These are phyloP conservation scores for Phytophthora kernoviae DNA, from an alignment of 352 stramenopile genomes.

Conservation along the genomic window DNA sequence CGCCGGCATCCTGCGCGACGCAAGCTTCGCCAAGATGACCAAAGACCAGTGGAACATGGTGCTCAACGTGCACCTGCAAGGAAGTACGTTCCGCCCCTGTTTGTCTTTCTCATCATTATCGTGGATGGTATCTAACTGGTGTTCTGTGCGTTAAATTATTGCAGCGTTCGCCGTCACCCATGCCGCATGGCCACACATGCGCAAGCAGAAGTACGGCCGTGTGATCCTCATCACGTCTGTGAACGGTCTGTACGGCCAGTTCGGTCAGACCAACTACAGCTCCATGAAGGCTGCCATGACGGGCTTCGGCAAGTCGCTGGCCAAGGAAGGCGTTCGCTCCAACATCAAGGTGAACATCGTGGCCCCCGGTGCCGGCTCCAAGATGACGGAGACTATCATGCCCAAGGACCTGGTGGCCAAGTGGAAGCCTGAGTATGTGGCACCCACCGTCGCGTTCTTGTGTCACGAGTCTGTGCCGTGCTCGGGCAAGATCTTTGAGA, in stretches of 20 bases:
- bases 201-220: conserved; percentile 89
- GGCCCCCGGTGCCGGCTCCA: conserved; percentile 80
- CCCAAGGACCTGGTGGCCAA: conserved; percentile 79
- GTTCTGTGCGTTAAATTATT: background rate
- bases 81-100: conserved; percentile 47
- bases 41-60: conserved; percentile 89
- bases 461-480: conserved; percentile 82
- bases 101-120: no score
- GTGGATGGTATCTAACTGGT: background rate
- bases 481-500: conserved; percentile 85
- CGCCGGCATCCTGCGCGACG: conserved; percentile 93
- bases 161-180: conserved; percentile 81
- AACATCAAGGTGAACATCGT: conserved; percentile 93
- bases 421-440: conserved; percentile 90
- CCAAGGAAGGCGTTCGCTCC: conserved; percentile 75
- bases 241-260: conserved; percentile 91
- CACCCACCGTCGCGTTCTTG: conserved; percentile 85
- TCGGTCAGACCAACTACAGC: conserved; percentile 92
- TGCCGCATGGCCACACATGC: conserved; percentile 88
- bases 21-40: conserved; percentile 90
- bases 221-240: conserved; percentile 88
- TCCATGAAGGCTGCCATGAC: conserved; percentile 92
- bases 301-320: conserved; percentile 92
- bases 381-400: conserved; percentile 90
- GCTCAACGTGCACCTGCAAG: conserved; percentile 83